Percentiles rank a stretch among this genome's conserved stretches.
These are phyloP conservation scores for Pyrenochaeta sp. DNA, from an alignment of 2,329 filamentous ascomycete genomes.

Conservation along the genomic window DNA sequence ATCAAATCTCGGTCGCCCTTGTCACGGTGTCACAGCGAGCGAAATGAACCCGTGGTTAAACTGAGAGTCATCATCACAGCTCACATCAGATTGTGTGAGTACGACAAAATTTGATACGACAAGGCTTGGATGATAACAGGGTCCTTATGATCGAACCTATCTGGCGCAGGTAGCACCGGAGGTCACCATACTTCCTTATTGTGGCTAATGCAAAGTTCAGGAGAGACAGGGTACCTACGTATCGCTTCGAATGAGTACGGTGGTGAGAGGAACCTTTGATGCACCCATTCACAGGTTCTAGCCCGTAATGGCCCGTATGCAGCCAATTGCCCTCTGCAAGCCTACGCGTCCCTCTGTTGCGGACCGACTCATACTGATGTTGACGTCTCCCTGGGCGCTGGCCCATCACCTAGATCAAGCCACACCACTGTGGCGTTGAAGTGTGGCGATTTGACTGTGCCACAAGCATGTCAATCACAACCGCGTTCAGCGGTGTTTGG, in stretches of 20 bases:
- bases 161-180: conserved; percentile 18
- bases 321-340: conserved; percentile 21
- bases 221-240: conserved; percentile 11
- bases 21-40: conserved; percentile 17
- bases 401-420: background rate
- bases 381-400: conserved; percentile 1
- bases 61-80: conserved; percentile 12
- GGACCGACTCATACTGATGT: conserved; percentile 8
- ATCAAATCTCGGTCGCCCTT: conserved; percentile 18
- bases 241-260: conserved; percentile 3
- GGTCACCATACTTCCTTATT: conserved; percentile 19
- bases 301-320: conserved; percentile 8
- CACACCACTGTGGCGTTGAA: background rate
- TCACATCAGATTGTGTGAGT: conserved; percentile 13
- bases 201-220: conserved; percentile 25
- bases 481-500: conserved; percentile 23
- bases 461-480: conserved; percentile 29
- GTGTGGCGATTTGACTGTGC: conserved; percentile 14
- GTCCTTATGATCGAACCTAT: conserved; percentile 16
- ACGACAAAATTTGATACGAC: background rate
- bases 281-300: conserved; percentile 18
- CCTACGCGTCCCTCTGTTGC: conserved; percentile 30
- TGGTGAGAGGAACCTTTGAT: background rate
- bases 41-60: conserved; percentile 22
- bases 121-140: conserved; percentile 17